A percentile compares a stretch with the other conserved stretches of the same genome.
These are phyloP conservation scores for Calonectria naviculata DNA, from an alignment of 2,329 filamentous ascomycete genomes.

Conservation along the genomic window DNA sequence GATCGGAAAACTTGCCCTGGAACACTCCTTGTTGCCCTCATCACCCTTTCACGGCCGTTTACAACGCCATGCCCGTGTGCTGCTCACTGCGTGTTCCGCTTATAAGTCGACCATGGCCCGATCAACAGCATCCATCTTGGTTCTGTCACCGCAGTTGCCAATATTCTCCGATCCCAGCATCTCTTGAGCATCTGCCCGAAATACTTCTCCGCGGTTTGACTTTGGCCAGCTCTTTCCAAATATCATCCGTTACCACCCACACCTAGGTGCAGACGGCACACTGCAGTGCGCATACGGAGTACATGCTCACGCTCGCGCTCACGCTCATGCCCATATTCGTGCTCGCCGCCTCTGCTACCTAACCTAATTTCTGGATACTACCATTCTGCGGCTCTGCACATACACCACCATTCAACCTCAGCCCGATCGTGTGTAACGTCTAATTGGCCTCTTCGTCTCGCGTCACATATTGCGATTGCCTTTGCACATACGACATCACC, in stretches of 20 bases:
- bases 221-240: neutral
- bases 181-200: neutral
- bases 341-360: neutral
- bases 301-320: neutral
- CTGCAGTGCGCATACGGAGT: neutral
- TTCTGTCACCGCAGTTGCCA: neutral
- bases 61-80: neutral
- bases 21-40: slow-evolving; percentile 4
- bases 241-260: neutral
- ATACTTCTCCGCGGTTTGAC: neutral
- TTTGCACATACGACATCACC: neutral
- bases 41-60: slow-evolving; percentile 4
- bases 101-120: slow-evolving; percentile 2
- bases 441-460: neutral
- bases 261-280: neutral
- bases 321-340: neutral
- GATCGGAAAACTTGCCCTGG: slow-evolving; percentile 31
- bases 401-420: neutral
- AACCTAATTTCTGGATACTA: neutral
- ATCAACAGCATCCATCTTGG: neutral
- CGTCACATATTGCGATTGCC: neutral
- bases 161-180: neutral
- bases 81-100: neutral
- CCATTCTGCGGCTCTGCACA: neutral
- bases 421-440: neutral